Conservation (phyloP, 2,329 filamentous ascomycete species). For the Cordyceps cateniannulata region DNA sequence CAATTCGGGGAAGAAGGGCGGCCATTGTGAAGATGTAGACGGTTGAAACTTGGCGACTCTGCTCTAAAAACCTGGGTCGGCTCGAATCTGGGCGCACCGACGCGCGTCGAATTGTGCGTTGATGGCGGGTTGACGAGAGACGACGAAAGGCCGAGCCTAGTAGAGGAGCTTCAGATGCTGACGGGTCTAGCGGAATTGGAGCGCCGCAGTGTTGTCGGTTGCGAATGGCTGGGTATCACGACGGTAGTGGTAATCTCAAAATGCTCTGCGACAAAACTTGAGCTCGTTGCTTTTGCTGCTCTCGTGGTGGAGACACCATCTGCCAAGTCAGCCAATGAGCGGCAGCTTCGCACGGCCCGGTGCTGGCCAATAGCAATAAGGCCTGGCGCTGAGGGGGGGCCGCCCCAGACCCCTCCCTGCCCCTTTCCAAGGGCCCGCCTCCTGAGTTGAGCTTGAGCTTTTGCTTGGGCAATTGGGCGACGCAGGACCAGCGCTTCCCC, state of each 20-base stretch:
- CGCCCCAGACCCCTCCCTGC: conserved; percentile 6
- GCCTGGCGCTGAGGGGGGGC: background rate
- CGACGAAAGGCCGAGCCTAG: background rate
- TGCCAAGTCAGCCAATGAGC: conserved; percentile 8
- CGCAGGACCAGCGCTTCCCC: background rate
- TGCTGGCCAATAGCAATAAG: conserved; percentile 10
- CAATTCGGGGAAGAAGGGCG: conserved; percentile 49
- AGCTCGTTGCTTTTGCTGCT: conserved; percentile 10
- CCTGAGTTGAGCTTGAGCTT: conserved; percentile 5
- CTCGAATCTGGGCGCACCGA: background rate
- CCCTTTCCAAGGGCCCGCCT: conserved; percentile 11
- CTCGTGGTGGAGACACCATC: background rate
- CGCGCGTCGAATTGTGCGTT: background rate
- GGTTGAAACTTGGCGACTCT: background rate
- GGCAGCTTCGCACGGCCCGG: conserved; percentile 4
- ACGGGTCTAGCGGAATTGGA: background rate
- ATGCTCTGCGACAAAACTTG: conserved; percentile 9
- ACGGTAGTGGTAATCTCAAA: background rate
- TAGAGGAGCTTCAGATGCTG: background rate
- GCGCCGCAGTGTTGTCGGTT: background rate
- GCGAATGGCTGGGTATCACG: background rate
- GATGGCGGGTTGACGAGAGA: background rate
- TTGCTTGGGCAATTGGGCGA: background rate
- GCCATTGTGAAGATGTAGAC: conserved; percentile 35
- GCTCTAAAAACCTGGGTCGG: background rate